A percentile compares a stretch with the other conserved stretches of the same genome.
These are phyloP conservation scores for Diaporthe ilicicola DNA, from an alignment of 2,329 filamentous ascomycete genomes.

Conservation along the genomic window DNA sequence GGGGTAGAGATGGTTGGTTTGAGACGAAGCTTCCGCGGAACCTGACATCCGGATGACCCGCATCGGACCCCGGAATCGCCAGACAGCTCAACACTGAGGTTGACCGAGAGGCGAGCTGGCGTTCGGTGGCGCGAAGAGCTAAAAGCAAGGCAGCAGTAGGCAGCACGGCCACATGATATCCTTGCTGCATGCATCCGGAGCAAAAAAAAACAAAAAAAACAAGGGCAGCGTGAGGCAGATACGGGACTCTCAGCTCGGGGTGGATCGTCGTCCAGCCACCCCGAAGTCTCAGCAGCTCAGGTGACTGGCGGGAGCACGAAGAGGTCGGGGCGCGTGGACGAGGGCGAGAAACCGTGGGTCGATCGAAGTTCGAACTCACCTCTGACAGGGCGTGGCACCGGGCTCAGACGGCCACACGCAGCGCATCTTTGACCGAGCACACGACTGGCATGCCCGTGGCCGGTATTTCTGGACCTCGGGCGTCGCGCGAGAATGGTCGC, in stretches of 20 bases:
- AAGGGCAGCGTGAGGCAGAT: neutral
- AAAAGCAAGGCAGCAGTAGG: neutral
- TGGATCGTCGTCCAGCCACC: neutral
- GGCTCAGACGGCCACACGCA: constrained; percentile 34
- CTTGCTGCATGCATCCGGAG: neutral
- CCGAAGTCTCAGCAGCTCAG: constrained; percentile 1
- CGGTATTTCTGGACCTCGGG: constrained; percentile 35
- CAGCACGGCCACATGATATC: neutral
- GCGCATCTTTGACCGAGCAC: constrained; percentile 34
- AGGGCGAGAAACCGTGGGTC: neutral
- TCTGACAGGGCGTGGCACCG: constrained; percentile 32
- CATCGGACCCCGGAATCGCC: constrained; percentile 6
- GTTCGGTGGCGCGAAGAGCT: neutral
- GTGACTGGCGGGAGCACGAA: neutral
- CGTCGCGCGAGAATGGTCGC: constrained; percentile 31
- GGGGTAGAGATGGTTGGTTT: neutral
- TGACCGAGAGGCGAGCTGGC: neutral
- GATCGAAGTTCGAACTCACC: constrained; percentile 14
- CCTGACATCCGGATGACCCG: constrained; percentile 1
- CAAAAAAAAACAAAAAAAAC: neutral
- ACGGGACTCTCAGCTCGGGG: too few species aligned
- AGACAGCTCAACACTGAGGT: neutral
- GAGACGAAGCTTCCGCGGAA: neutral
- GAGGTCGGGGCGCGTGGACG: neutral
- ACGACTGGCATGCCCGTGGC: constrained; percentile 33